Evolutionary conservation across 225 moss, liverwort and hornwort genomes (phyloP), one percentile per base, ranked within the genome.

Genomic region (Anthoceros angustus): DNA sequence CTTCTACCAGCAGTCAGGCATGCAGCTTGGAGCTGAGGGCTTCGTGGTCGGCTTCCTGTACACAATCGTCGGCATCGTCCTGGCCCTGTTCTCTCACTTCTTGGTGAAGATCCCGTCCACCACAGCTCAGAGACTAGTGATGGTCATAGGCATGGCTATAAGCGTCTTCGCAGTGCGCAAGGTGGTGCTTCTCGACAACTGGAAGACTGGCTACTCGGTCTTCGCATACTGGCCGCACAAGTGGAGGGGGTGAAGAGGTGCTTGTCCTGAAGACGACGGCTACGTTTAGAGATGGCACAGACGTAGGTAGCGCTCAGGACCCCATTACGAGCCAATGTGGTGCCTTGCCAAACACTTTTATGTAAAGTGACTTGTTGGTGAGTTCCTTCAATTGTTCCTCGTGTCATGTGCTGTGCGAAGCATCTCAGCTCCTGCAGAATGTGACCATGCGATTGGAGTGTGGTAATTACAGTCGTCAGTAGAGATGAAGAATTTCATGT

Each of bases 191-290:
- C 73, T 99, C 43, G 98, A 99, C 70, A 86, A 92, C 75, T 99
- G 98, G 98, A 99, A 99, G 74, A 99, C 98, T 9, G 98, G 98
- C 18, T 99, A 99, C 66, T 81, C 67, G 77, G 78, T 99, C 72
- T 89, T 92, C 78, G 92, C 80, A 18, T 99, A 81, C 70, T 99
- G 88, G 89, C 98, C 98, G 2, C 75, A 76, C 39, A 77, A 89
- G 65, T 92, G 92, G 98, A 87, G 84, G 24, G 32, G 32, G 32
- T 32, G 32, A 32, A 32, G 32, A 32, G 32, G 32, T 1, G 2
- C 32, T 32, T 32, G 32, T 32, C 32, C 32, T 4, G 32, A 32
- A 32, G 32, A 32, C 4, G 32, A 32, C 32, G 4, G 32, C 32
- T 4, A 32, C 32, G 32, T 32, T 32, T 32, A 32, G 2, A n/a